phyloP scores from a whole-genome alignment of 2,329 filamentous ascomycete species.

The Sporothrix mexicana region DNA sequence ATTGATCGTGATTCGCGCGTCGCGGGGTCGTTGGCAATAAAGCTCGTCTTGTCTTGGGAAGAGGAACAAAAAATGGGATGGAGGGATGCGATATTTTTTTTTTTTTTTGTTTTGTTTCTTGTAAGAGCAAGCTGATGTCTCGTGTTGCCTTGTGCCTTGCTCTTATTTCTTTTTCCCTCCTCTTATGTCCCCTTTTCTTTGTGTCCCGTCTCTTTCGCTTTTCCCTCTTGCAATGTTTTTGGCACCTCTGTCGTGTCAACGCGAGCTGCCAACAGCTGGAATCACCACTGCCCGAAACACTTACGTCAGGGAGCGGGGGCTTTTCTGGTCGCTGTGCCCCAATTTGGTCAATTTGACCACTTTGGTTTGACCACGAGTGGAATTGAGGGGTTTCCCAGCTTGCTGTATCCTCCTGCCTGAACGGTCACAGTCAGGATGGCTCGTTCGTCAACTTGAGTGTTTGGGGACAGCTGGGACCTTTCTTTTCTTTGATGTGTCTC shows the following conservation, averaged over 20 bases:
- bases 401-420: slow-evolving; percentile 1
- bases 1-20: slow-evolving; percentile 11
- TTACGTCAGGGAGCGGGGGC: slow-evolving; percentile 25
- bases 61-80: too few relatives aligned
- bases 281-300: slow-evolving; percentile 13
- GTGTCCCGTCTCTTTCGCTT: not conserved
- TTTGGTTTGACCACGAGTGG: not conserved
- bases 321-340: not conserved
- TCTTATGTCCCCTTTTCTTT: not conserved
- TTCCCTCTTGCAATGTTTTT: not conserved
- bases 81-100: slow-evolving; percentile 33
- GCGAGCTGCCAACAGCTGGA: slow-evolving; percentile 17
- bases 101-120: slow-evolving; percentile 2
- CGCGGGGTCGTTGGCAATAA: not conserved
- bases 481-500: not conserved
- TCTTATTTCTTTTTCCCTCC: not conserved
- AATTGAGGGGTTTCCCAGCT: slow-evolving; percentile 14
- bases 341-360: not conserved
- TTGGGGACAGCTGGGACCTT: not conserved
- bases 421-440: not conserved
- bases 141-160: not conserved
- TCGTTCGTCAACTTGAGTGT: not conserved
- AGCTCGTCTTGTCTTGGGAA: not conserved
- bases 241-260: not conserved
- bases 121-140: not conserved